Evolutionary conservation across 495 filamentous ascomycete species (phyloP).

Genomic region (Hypoxylon crocopeplum): DNA sequence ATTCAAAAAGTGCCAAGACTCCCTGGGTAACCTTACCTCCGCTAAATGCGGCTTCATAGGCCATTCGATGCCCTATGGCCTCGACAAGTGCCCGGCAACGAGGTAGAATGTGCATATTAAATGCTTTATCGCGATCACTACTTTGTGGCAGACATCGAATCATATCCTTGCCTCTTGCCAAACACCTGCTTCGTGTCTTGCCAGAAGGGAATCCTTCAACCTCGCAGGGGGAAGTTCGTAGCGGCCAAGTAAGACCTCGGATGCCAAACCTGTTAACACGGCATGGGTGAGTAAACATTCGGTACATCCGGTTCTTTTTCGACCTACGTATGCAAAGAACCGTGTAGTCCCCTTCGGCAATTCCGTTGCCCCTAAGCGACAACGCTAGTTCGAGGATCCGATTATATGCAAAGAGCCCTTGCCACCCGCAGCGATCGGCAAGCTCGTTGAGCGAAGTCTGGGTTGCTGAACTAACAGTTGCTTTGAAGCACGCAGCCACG

Average conservation of each 20-base stretch:
- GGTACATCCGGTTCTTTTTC: neutral
- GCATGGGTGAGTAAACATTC: neutral
- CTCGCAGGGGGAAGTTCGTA: constrained; percentile 41
- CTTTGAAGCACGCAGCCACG: constrained; percentile 39
- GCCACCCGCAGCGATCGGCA: constrained; percentile 44
- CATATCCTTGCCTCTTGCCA: constrained; percentile 30
- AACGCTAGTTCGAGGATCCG: constrained; percentile 25
- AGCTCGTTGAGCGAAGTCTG: constrained; percentile 31
- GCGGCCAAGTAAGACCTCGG: constrained; percentile 44
- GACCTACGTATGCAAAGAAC: constrained; percentile 41
- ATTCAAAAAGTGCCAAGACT: constrained; percentile 43
- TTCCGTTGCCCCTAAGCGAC: constrained; percentile 27
- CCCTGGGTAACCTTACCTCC: constrained; percentile 31
- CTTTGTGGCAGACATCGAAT: constrained; percentile 12
- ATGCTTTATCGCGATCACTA: constrained; percentile 35
- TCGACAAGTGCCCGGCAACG: constrained; percentile 40
- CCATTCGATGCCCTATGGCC: constrained; percentile 49
- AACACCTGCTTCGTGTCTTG: constrained; percentile 42
- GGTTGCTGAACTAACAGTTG: constrained; percentile 19
- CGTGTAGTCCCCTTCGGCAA: constrained; percentile 46
- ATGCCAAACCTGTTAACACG: constrained; percentile 33
- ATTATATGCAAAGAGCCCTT: constrained; percentile 44
- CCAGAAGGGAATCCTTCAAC: constrained; percentile 32
- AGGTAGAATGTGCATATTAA: constrained; percentile 44
- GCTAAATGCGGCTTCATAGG: constrained; percentile 42